phyloP scores from a whole-genome alignment of 1,139 yeast genomes.

The Yamadazyma epiphylla region DNA sequence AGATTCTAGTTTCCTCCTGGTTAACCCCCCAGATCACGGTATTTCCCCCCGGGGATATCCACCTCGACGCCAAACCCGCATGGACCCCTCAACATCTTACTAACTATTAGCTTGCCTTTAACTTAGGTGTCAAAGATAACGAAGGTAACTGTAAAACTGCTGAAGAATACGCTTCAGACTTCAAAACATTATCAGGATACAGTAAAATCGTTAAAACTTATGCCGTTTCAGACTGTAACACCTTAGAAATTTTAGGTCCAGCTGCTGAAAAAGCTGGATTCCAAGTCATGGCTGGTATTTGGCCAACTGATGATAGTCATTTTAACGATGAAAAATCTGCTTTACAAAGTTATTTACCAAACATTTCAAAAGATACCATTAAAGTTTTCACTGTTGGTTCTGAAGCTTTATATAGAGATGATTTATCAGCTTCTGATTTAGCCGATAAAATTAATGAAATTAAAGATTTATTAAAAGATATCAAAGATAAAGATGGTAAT shows the following conservation, averaged over 20 bases:
- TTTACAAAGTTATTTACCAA: slow-evolving; percentile 64
- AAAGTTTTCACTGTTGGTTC: slow-evolving; percentile 83
- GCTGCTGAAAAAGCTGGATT: slow-evolving; percentile 78
- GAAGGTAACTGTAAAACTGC: slow-evolving; percentile 70
- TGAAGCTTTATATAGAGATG: slow-evolving; percentile 86
- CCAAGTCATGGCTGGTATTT: slow-evolving; percentile 72
- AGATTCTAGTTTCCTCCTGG: too few relatives aligned
- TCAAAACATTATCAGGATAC: slow-evolving; percentile 51
- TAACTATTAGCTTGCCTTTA: slow-evolving; percentile 56
- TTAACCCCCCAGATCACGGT: too few relatives aligned
- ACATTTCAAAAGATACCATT: slow-evolving; percentile 61
- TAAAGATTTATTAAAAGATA: slow-evolving; percentile 51
- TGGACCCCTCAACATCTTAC: slow-evolving; percentile 12
- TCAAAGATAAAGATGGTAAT: slow-evolving; percentile 77
- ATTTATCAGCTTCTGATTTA: slow-evolving; percentile 64
- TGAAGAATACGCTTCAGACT: slow-evolving; percentile 62
- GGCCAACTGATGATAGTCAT: slow-evolving; percentile 85
- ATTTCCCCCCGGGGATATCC: too few relatives aligned
- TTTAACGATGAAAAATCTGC: slow-evolving; percentile 69
- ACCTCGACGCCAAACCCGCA: slow-evolving; percentile 1
- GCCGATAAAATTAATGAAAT: slow-evolving; percentile 60
- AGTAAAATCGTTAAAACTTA: slow-evolving; percentile 70
- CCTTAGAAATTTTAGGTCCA: slow-evolving; percentile 78
- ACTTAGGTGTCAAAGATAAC: slow-evolving; percentile 73
- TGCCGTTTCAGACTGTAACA: slow-evolving; percentile 85